phyloP scores from a whole-genome alignment of 1,284 basidiomycete species.

The Pseudozyma pruni region DNA sequence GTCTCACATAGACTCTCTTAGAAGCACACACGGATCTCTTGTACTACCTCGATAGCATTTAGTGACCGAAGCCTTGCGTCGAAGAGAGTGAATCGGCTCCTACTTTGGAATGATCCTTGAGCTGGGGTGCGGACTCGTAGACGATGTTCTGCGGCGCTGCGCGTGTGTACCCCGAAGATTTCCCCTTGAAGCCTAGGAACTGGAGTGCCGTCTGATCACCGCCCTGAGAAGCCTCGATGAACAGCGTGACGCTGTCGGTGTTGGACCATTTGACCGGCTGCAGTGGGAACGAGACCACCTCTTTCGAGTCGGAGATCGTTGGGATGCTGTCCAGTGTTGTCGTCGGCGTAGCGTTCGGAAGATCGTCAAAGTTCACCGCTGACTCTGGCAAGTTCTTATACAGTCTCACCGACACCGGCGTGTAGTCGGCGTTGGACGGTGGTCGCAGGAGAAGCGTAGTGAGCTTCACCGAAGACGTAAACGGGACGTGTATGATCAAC shows the following conservation, averaged over 20 bases:
- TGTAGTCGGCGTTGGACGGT: constrained; percentile 25
- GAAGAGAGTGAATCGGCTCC: constrained; percentile 26
- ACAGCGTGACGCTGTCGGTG: constrained; percentile 58
- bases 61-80: constrained; percentile 45
- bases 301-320: constrained; percentile 30
- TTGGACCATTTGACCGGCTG: constrained; percentile 60
- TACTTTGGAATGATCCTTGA: constrained; percentile 60
- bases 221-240: constrained; percentile 49
- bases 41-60: neutral
- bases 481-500: constrained; percentile 60
- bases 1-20: constrained; percentile 8
- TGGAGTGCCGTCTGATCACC: constrained; percentile 44
- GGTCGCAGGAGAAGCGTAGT: constrained; percentile 38
- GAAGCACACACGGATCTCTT: neutral
- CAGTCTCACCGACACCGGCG: constrained; percentile 52
- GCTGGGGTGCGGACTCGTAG: constrained; percentile 63
- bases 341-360: constrained; percentile 2
- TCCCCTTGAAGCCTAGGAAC: constrained; percentile 64
- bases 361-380: constrained; percentile 54
- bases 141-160: constrained; percentile 57
- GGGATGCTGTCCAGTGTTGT: constrained; percentile 53
- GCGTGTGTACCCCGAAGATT: constrained; percentile 27
- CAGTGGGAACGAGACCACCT: constrained; percentile 60
- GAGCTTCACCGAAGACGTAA: constrained; percentile 59
- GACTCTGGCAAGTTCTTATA: constrained; percentile 51